Base-by-base conservation (phyloP, 441 rosid species). In the Pelargonium australe region DNA sequence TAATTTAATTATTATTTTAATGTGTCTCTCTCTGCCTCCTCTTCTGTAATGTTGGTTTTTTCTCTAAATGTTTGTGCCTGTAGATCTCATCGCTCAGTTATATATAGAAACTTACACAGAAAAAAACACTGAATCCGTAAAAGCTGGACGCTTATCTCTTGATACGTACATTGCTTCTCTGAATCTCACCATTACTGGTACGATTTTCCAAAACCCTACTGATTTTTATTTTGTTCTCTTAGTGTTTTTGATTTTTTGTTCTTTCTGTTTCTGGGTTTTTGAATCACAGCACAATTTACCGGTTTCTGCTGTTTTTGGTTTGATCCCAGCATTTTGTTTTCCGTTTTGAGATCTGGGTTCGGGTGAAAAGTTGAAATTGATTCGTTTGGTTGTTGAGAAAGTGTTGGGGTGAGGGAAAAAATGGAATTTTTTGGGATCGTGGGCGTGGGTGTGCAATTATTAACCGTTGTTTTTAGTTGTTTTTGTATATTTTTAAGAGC, bases 171-270 rank as follows among this genome's bases (percentile, higher is more conserved):
- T 55, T 55, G 23, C 61, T 17, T 20, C 23, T 55, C 61, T 55
- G 61, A 55, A 14, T 55, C 61, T 55, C 25, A 55, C 61, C 61
- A 9, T 16, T 23, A 55, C 61, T 5, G 61, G 61, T 55, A 55
- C 61, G 61, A 31, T 23, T 55, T 55, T 5, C 61, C 61, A 55
- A 55, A 55, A 55, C 61, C 61, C 61, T 16, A 55, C 61, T 16
- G 61, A 55, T 23, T 55, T 55, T 17, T 17, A 2, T 31, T 3
- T 31, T 31, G 37, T 31, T 31, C 37, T 31, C 4, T 0, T 31
- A 31, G 37, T 31, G 37, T 31, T 31, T 31, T 31, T 31, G 3
- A 1, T 2, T 31, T 31, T 31, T 31, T 31, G 3, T 31, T 55
- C 16, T 16, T 55, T 5, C 20, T 55, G 23, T 16, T 55, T 16